phyloP scores from a whole-genome alignment of 169 alveolate genomes.

The Plasmodium relictum region DNA sequence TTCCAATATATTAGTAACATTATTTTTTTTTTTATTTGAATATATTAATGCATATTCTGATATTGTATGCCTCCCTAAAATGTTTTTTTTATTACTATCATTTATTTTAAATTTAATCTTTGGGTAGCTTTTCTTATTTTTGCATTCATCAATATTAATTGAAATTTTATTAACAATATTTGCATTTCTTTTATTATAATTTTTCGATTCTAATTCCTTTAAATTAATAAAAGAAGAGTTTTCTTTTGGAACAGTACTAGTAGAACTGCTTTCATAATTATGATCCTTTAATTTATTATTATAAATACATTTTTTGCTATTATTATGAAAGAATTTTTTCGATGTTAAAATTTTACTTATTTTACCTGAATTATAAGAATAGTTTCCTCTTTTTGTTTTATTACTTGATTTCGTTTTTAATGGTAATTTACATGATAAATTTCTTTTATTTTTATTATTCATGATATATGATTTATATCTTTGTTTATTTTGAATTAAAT shows the following conservation, averaged over 20 bases:
- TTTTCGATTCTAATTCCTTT: neutral
- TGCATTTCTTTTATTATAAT: neutral
- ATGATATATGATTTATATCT: no score
- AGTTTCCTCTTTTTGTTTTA: slow-evolving; percentile 11
- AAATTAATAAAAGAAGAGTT: neutral
- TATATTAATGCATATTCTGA: slow-evolving; percentile 4
- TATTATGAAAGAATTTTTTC: neutral
- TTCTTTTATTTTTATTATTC: slow-evolving; percentile 3
- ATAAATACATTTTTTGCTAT: neutral
- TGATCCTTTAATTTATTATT: neutral
- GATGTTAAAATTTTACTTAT: slow-evolving; percentile 17
- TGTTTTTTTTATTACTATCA: neutral
- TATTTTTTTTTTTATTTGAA: neutral
- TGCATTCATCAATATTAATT: neutral
- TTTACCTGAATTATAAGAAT: neutral
- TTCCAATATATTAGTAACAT: neutral
- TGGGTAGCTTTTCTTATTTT: neutral
- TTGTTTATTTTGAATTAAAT: neutral
- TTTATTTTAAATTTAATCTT: neutral
- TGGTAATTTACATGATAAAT: neutral
- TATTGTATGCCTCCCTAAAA: slow-evolving; percentile 25
- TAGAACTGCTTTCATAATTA: neutral
- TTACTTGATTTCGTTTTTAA: neutral
- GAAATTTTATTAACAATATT: neutral
- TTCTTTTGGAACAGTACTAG: neutral